These are phyloP conservation scores for Xylaria digitata DNA, from an alignment of 2,329 filamentous ascomycete species.

Conservation along the genomic window DNA sequence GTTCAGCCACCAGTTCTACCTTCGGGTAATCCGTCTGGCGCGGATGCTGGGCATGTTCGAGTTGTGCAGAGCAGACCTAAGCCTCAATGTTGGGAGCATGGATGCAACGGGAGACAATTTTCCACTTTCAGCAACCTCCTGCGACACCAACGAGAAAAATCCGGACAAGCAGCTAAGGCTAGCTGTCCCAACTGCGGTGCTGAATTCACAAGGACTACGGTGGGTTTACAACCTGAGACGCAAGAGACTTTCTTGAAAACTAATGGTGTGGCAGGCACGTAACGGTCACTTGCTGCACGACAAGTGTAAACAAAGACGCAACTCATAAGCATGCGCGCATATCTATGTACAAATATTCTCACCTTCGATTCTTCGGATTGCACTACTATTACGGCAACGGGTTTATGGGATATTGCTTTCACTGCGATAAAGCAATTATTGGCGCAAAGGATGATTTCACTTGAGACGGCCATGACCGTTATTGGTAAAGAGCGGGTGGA, in stretches of 20 bases:
- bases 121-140: conserved; percentile 96
- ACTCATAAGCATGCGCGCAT: conserved; percentile 49
- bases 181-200: conserved; percentile 91
- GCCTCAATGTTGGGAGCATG: conserved; percentile 96
- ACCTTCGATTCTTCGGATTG: conserved; percentile 27
- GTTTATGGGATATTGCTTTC: conserved; percentile 27
- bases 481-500: conserved; percentile 13
- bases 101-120: conserved; percentile 94
- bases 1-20: conserved; percentile 53
- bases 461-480: conserved; percentile 16
- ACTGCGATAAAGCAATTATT: conserved; percentile 18
- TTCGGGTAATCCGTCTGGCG: conserved; percentile 50
- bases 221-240: conserved; percentile 29
- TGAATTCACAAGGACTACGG: conserved; percentile 87
- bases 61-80: conserved; percentile 85
- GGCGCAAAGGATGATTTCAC: conserved; percentile 36
- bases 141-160: conserved; percentile 93
- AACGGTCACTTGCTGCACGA: conserved; percentile 89
- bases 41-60: conserved; percentile 66
- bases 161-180: conserved; percentile 88
- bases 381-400: conserved; percentile 22
- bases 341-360: conserved; percentile 21
- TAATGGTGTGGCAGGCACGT: conserved; percentile 67
- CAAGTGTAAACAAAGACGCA: conserved; percentile 84
- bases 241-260: conserved; percentile 17